phyloP scores from a whole-genome alignment of 495 filamentous ascomycete genomes.

The Halenospora varia region DNA sequence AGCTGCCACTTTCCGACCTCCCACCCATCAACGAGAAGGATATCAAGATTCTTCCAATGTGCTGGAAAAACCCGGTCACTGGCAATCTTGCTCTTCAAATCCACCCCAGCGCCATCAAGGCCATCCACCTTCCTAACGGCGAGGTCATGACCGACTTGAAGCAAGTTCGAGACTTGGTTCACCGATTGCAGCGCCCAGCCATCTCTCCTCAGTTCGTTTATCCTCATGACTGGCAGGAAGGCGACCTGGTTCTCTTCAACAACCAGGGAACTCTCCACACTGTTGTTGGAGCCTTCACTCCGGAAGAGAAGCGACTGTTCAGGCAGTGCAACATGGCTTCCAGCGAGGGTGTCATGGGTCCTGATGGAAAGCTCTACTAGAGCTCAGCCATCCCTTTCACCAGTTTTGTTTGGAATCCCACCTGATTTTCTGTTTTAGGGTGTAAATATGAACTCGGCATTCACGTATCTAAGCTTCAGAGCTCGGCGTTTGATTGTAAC shows the following conservation, averaged over 20 bases:
- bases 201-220: constrained; percentile 66
- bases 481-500: constrained; percentile 29
- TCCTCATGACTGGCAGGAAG: constrained; percentile 70
- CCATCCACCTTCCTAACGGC: constrained; percentile 59
- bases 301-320: constrained; percentile 67
- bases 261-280: constrained; percentile 69
- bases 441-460: constrained; percentile 27
- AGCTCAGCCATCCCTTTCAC: background rate
- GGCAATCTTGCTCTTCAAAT: constrained; percentile 64
- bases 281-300: constrained; percentile 68
- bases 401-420: constrained; percentile 5
- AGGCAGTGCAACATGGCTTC: constrained; percentile 73
- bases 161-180: constrained; percentile 61
- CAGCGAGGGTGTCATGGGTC: constrained; percentile 47
- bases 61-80: constrained; percentile 68
- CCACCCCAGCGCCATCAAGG: constrained; percentile 62
- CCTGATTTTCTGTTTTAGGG: constrained; percentile 10
- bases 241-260: constrained; percentile 69
- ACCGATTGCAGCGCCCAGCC: constrained; percentile 64
- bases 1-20: constrained; percentile 51
- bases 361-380: constrained; percentile 26
- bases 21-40: constrained; percentile 59
- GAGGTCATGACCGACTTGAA: constrained; percentile 60
- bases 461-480: constrained; percentile 25
- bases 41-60: constrained; percentile 66